Conservation (phyloP, 208 protist genomes). For the Lotmaria passim region DNA sequence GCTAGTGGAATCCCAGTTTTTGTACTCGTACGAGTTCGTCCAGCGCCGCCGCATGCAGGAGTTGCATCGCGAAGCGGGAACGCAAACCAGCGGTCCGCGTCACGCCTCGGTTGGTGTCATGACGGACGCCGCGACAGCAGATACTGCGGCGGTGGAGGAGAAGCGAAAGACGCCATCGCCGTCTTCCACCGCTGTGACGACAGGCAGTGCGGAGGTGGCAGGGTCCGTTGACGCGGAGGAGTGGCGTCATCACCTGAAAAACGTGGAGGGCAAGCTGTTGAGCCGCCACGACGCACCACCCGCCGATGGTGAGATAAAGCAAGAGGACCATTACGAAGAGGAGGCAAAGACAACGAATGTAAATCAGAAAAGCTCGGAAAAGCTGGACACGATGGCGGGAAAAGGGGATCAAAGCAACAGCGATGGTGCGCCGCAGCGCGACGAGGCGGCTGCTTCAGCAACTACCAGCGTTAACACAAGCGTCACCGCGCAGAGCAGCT, state of each 20-base stretch:
- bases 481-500: background rate
- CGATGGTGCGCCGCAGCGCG: too few relatives aligned
- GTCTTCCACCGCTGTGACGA: background rate
- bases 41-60: conserved; percentile 11
- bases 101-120: conserved; percentile 37
- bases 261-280: conserved; percentile 55
- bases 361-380: background rate
- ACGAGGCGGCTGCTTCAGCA: too few relatives aligned
- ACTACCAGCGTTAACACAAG: too few relatives aligned
- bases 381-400: too few relatives aligned
- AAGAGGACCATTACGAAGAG: background rate
- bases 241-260: conserved; percentile 53
- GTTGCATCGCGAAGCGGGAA: conserved; percentile 28
- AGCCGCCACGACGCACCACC: conserved; percentile 11
- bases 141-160: background rate
- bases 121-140: conserved; percentile 20
- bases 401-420: too few relatives aligned
- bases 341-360: background rate
- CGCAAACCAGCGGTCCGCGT: conserved; percentile 42
- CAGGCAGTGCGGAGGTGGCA: conserved; percentile 1
- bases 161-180: background rate
- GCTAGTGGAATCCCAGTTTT: conserved; percentile 44
- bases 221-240: conserved; percentile 33
- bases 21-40: conserved; percentile 38
- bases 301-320: background rate